Evolutionary conservation across 208 protist genomes (phyloP).

Genomic region (Leishmania turanica): DNA sequence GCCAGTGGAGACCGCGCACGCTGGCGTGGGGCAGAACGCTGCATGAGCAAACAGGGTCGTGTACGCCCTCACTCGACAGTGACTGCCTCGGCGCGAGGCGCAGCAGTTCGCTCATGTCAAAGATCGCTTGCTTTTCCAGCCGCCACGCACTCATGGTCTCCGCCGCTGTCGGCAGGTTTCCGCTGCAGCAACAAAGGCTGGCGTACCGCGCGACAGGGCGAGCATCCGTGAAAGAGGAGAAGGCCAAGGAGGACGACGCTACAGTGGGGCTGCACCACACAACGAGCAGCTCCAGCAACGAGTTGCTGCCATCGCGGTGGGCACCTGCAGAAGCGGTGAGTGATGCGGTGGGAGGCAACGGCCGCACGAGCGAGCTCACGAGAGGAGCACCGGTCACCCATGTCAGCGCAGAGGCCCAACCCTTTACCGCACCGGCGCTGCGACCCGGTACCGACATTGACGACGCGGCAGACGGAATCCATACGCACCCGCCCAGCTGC

Average conservation of each 20-base stretch:
- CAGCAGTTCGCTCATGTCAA: slow-evolving; percentile 18
- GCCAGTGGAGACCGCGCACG: slow-evolving; percentile 43
- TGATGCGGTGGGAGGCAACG: neutral
- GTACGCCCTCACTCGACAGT: neutral
- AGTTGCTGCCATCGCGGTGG: neutral
- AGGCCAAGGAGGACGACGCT: neutral
- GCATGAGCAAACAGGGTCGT: neutral
- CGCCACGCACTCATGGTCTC: neutral
- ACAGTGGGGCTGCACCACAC: slow-evolving; percentile 9
- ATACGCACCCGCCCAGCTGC: neutral
- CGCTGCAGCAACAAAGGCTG: neutral
- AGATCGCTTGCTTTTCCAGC: slow-evolving; percentile 2
- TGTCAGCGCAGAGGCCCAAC: neutral
- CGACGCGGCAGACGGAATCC: slow-evolving; percentile 4
- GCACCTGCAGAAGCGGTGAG: neutral
- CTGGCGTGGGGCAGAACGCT: neutral
- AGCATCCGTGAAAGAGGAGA: neutral
- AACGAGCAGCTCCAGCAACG: slow-evolving; percentile 6
- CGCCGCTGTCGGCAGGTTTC: neutral
- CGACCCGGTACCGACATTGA: neutral
- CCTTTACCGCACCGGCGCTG: neutral
- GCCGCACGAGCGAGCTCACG: slow-evolving; percentile 9
- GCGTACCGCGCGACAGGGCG: neutral
- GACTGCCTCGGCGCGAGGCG: neutral
- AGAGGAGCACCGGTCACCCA: neutral